Conservation (phyloP, 805 yeast genomes). For the Monosporozyma yasuniensis region DNA sequence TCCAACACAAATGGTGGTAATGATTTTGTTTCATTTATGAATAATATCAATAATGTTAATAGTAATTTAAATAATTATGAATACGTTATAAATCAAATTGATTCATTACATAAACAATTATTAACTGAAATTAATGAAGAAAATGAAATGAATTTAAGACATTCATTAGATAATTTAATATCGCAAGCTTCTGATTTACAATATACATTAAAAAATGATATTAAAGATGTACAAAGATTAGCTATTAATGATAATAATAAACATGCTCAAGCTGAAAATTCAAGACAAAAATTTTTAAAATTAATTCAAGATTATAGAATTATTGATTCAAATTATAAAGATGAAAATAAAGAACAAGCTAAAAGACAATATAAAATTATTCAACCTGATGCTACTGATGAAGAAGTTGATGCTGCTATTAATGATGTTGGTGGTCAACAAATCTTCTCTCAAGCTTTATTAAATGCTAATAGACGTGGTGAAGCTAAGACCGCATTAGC, state of each 20-base stretch:
- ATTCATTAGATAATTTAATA: slow-evolving; percentile 67
- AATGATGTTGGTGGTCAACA: slow-evolving; percentile 82
- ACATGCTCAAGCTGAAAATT: slow-evolving; percentile 82
- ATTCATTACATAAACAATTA: slow-evolving; percentile 59
- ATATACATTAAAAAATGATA: slow-evolving; percentile 59
- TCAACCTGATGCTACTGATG: slow-evolving; percentile 75
- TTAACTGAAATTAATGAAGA: slow-evolving; percentile 66
- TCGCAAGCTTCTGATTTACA: slow-evolving; percentile 76
- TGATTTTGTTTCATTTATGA: slow-evolving; percentile 59
- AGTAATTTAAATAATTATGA: slow-evolving; percentile 62
- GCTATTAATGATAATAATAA: slow-evolving; percentile 70
- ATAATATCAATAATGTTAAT: slow-evolving; percentile 59
- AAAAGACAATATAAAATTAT: slow-evolving; percentile 88
- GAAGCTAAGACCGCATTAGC: slow-evolving; percentile 92
- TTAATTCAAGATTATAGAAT: slow-evolving; percentile 80
- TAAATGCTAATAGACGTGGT: slow-evolving; percentile 80
- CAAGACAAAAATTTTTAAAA: slow-evolving; percentile 75
- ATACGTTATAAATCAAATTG: slow-evolving; percentile 58
- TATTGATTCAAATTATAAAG: slow-evolving; percentile 79
- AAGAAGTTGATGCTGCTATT: slow-evolving; percentile 75
- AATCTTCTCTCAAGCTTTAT: slow-evolving; percentile 86
- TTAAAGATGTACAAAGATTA: slow-evolving; percentile 65
- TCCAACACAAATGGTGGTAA: too few relatives aligned
- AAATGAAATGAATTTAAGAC: slow-evolving; percentile 57
- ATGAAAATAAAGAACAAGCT: slow-evolving; percentile 77